Evolutionary conservation across 345 rosid species (phyloP).

Genomic region (Gossypium sturtianum): DNA sequence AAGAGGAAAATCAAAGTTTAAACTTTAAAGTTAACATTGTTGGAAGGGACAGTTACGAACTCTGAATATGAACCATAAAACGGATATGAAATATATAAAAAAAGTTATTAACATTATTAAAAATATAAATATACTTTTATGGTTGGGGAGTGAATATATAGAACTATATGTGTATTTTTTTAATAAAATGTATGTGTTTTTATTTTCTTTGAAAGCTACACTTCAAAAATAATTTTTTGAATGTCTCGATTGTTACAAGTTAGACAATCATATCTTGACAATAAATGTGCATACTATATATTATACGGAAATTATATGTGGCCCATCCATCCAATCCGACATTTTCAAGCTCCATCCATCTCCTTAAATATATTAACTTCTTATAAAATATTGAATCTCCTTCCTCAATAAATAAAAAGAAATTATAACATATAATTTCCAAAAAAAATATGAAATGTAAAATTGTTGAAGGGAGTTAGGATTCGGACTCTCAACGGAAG

Average conservation of each 20-base stretch:
- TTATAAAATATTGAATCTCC: neutral
- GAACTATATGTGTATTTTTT: neutral
- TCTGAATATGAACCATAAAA: no score
- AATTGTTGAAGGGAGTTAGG: no score
- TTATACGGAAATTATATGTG: neutral
- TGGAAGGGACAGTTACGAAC: rapidly evolving
- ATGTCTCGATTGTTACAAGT: neutral
- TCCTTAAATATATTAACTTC: neutral
- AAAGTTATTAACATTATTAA: no score
- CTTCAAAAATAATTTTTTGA: neutral
- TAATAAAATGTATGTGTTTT: neutral
- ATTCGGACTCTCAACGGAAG: no score
- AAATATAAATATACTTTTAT: no score
- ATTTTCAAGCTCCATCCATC: neutral
- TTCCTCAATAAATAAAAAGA: neutral
- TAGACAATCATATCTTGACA: neutral
- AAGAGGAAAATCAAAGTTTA: no score
- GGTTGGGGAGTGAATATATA: neutral
- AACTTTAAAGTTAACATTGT: no score
- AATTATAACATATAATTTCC: neutral
- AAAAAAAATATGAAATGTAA: no score
- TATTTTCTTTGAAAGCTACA: neutral
- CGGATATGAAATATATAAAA: no score
- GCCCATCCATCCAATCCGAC: neutral
- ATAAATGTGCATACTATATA: neutral